These are phyloP conservation scores for Ceratobasidium sp. DNA, from an alignment of 1,284 basidiomycete genomes.

Conservation along the genomic window DNA sequence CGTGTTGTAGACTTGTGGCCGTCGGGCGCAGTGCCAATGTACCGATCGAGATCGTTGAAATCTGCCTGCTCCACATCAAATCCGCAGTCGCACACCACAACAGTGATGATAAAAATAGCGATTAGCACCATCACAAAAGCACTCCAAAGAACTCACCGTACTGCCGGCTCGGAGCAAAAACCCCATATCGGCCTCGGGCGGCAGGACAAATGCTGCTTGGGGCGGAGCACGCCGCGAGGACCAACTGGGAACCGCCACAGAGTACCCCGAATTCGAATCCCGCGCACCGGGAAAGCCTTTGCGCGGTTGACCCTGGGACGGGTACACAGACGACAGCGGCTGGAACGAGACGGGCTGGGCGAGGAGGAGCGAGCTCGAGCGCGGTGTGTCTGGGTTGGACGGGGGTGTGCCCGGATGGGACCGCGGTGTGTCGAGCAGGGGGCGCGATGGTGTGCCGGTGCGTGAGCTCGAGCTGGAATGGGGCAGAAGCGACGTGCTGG, in stretches of 20 bases:
- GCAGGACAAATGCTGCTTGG: slow-evolving; percentile 27
- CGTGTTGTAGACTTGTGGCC: background rate
- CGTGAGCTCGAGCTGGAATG: background rate
- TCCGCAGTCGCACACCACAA: background rate
- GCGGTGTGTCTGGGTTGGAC: slow-evolving; percentile 4
- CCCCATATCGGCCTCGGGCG: slow-evolving; percentile 8
- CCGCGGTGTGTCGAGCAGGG: background rate
- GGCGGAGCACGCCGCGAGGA: slow-evolving; percentile 27
- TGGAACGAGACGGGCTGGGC: background rate
- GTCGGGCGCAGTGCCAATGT: slow-evolving; percentile 16
- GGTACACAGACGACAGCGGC: slow-evolving; percentile 11
- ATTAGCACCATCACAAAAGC: too few relatives aligned
- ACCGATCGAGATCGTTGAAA: slow-evolving; percentile 24
- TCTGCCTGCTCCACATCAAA: background rate
- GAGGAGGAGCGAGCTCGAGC: slow-evolving; percentile 7
- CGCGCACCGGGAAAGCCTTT: slow-evolving; percentile 2
- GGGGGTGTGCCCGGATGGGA: background rate
- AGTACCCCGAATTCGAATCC: background rate
- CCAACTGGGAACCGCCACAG: background rate
- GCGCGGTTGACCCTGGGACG: background rate
- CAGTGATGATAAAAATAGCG: too few relatives aligned
- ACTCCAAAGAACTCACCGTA: slow-evolving; percentile 16
- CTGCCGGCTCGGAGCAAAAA: slow-evolving; percentile 7
- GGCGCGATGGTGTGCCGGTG: slow-evolving; percentile 2
- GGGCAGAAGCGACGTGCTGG: background rate